Base-by-base conservation (phyloP, 2,329 filamentous ascomycete species). In the Metarhizium sp. region DNA sequence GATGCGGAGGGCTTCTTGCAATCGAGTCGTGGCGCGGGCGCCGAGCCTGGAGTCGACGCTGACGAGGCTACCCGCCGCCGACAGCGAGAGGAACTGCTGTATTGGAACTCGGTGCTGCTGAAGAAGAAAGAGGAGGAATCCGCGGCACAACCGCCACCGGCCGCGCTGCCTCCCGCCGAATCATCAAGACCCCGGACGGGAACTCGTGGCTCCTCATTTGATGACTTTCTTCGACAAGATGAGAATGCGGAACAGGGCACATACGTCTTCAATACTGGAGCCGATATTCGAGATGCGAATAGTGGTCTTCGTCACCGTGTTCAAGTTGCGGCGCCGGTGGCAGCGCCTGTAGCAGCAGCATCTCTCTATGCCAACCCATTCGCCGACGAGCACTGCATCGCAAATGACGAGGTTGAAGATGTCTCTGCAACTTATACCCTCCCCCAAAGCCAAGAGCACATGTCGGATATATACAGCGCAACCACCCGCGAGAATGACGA, bases 21-120 rank as follows among this genome's bases (percentile, higher is more conserved):
- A 61, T 81, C 80, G 8, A 71, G 75, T n/a, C 71, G 72, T 30
- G 71, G 67, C 20, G 61, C 61, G 4, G 69, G 70, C 18, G 70
- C 69, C 52, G 73, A 78, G 36, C 64, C 71, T 1, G 78, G 74
- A 16, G 76, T 85, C 25, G 82, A 84, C 38, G 82, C 81, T 55
- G 83, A 86, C 60, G 81, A 85, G 52, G 83, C 82, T 60, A 79
- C 76, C 25, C 76, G 79, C 53, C 77, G 78, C 60, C 73, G 80
- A 56, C 83, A 86, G 65, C 76, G 82, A 42, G 82, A 86, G 62
- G 83, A 86, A 67, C 65, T 86, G 57, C 72, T 85, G 68, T 85
- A 84, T 62, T 86, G 83, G 83, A 86, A 86, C 63, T 73, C 78
- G 3, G 59, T 82, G 36, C 77, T 72, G 52, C 65, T 82, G 52